Evolutionary conservation across 495 filamentous ascomycete species (phyloP).

Genomic region (Aspergillus bertholletiae): DNA sequence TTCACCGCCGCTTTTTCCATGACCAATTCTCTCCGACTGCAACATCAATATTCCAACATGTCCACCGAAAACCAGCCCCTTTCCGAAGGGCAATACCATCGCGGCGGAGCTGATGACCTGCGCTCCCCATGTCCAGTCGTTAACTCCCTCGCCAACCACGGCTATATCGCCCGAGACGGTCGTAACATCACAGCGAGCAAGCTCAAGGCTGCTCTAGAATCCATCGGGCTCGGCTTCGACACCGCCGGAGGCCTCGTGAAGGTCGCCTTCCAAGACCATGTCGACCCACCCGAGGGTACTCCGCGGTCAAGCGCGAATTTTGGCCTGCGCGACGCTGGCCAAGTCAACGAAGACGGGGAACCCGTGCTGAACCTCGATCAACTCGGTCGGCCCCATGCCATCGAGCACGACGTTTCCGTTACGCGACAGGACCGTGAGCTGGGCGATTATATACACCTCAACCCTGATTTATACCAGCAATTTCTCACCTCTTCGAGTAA

Average conservation of each 20-base stretch:
- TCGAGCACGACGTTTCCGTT: conserved; percentile 18
- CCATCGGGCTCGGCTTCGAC: conserved; percentile 8
- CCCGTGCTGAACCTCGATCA: conserved; percentile 13
- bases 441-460: conserved; percentile 10
- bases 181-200: conserved; percentile 13
- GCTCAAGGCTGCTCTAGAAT: conserved; percentile 6
- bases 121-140: conserved; percentile 15
- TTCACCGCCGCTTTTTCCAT: not conserved
- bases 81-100: conserved; percentile 2
- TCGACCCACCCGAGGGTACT: conserved; percentile 1
- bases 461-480: conserved; percentile 5
- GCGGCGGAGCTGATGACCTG: not conserved
- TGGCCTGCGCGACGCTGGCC: conserved; percentile 10
- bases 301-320: conserved; percentile 1
- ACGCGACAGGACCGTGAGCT: conserved; percentile 15
- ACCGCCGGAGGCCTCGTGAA: conserved; percentile 1
- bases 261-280: conserved; percentile 12
- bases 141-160: conserved; percentile 18
- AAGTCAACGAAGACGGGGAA: conserved; percentile 6
- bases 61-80: not conserved
- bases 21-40: not conserved
- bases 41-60: not conserved
- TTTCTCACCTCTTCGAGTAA: not conserved
- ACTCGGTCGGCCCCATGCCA: conserved; percentile 12
- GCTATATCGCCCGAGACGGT: conserved; percentile 11